Base-by-base conservation (phyloP, 2,329 filamentous ascomycete genomes). In the Colletotrichum phormii region DNA sequence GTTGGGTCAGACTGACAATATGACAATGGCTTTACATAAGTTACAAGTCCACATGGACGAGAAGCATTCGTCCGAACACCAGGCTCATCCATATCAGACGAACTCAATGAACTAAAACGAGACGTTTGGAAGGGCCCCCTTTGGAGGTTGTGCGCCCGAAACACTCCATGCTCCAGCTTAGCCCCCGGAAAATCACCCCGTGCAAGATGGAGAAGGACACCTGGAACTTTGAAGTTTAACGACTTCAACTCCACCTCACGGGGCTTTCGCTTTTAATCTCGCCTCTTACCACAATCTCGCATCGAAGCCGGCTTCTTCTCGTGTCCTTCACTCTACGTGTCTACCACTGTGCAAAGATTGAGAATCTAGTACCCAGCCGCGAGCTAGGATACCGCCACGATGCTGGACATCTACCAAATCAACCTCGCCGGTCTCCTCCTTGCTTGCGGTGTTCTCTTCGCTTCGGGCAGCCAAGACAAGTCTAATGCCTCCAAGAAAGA, bases 331-430 rank as follows among this genome's bases (percentile, higher is more conserved):
- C 8, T 37, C 31, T 2, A n/a, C 8, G 7, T 49, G 3, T 37
- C 22, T 53, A n/a, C 29, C 22, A n/a, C 7, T 24, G 22, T 11
- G 31, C 51, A 54, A 54, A 24, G 22, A 58, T 18, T 55, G 58
- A 46, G 8, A 57, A 13, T 29, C 18, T 11, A 13, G 6, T 15
- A n/a, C 24, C 15, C 22, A 33, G 13, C 18, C 5, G 15, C 6
- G 4, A 22, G 26, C 55, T 8, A 4, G 18, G 22, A 37, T 26
- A n/a, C 49, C 62, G 24, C 9, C 54, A 57, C 54, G 11, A 76
- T 74, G 58, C 77, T 81, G 71, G 80, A 81, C 69, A 76, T 77
- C n/a, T 83, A 83, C 74, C 79, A 80, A 68, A 70, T 78, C 64
- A 82, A 80, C 75, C 76, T 83, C n/a, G 74, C 77, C 3, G 77